These are phyloP conservation scores for Osmanthus fragrans DNA, from an alignment of 257 asterid genomes.

Conservation along the genomic window DNA sequence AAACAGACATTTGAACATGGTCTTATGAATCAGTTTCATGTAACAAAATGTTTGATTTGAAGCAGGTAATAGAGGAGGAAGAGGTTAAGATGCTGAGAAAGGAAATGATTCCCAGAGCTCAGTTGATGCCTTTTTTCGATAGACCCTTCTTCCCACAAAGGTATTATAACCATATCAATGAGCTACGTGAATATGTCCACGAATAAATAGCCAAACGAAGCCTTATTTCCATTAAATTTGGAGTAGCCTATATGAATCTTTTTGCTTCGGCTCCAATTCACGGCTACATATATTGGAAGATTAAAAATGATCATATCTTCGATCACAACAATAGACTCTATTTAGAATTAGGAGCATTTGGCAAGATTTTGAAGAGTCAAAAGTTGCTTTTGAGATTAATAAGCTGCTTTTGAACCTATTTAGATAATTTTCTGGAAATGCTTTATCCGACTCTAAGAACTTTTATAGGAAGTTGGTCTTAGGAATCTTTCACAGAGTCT, in stretches of 20 bases:
- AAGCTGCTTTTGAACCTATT: too few relatives aligned
- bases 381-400: too few relatives aligned
- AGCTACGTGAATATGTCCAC: not conserved
- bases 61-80: slow-evolving; percentile 70
- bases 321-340: too few relatives aligned
- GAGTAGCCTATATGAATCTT: not conserved
- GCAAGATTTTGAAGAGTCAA: too few relatives aligned
- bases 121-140: slow-evolving; percentile 76
- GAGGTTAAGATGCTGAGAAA: slow-evolving; percentile 67
- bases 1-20: not conserved
- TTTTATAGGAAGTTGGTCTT: too few relatives aligned
- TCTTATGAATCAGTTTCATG: not conserved
- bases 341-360: too few relatives aligned
- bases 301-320: not conserved
- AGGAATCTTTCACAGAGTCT: too few relatives aligned
- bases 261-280: not conserved
- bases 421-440: too few relatives aligned
- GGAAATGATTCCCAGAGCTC: slow-evolving; percentile 85
- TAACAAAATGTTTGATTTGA: not conserved
- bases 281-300: not conserved
- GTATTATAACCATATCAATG: slow-evolving; percentile 13
- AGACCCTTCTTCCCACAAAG: slow-evolving; percentile 79
- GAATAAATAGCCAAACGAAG: too few relatives aligned
- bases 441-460: too few relatives aligned
- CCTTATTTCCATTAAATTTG: not conserved